phyloP scores from a whole-genome alignment of 2,329 filamentous ascomycete genomes.

The Lasiodiplodia sp. region DNA sequence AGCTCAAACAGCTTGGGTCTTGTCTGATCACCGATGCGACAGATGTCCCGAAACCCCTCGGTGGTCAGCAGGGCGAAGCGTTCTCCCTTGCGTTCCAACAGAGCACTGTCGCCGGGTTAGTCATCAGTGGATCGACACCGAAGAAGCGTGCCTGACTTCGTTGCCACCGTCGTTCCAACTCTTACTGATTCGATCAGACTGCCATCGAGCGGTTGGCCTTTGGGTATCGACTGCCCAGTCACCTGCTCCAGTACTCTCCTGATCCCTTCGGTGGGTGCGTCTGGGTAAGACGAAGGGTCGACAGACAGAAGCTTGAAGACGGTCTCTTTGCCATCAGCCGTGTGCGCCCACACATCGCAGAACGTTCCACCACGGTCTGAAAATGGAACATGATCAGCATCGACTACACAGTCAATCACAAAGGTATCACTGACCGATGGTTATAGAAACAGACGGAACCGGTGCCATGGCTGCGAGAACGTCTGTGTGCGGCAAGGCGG shows the following conservation, averaged over 20 bases:
- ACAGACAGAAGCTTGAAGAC: slow-evolving; percentile 42
- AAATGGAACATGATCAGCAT: neutral
- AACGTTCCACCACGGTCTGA: slow-evolving; percentile 28
- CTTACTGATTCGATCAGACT: slow-evolving; percentile 35
- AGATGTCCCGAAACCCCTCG: slow-evolving; percentile 33
- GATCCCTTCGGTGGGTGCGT: slow-evolving; percentile 46
- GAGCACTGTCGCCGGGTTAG: slow-evolving; percentile 36
- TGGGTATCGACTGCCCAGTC: slow-evolving; percentile 33
- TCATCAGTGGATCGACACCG: neutral
- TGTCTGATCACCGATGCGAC: slow-evolving; percentile 39
- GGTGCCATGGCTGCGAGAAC: neutral
- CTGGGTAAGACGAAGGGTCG: slow-evolving; percentile 41
- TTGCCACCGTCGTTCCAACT: slow-evolving; percentile 36
- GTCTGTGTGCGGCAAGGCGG: neutral
- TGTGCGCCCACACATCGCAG: slow-evolving; percentile 28
- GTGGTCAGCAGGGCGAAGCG: slow-evolving; percentile 35
- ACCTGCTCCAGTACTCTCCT: slow-evolving; percentile 38
- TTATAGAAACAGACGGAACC: slow-evolving; percentile 17
- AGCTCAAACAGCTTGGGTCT: slow-evolving; percentile 39
- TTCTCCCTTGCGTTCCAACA: slow-evolving; percentile 36
- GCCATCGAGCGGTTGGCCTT: slow-evolving; percentile 36
- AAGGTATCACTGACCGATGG: slow-evolving; percentile 8
- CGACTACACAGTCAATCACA: no score
- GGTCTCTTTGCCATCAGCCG: slow-evolving; percentile 31
- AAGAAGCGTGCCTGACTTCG: slow-evolving; percentile 33